Conservation (phyloP, 2,329 filamentous ascomycete genomes). For the Didymella pinodella region DNA sequence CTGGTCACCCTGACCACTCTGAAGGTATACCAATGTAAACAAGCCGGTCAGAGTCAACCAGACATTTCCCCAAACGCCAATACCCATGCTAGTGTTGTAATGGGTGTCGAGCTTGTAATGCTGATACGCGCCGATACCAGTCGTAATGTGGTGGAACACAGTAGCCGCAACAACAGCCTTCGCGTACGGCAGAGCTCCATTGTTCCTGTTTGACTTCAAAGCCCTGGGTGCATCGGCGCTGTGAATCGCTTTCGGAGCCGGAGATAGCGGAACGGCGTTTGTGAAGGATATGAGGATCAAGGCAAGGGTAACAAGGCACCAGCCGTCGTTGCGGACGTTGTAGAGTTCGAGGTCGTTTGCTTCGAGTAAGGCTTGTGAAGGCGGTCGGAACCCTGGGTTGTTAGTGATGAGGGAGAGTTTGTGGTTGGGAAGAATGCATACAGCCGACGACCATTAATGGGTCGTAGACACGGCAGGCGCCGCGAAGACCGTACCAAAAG, state of each 20-base stretch:
- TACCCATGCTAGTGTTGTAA: constrained; percentile 36
- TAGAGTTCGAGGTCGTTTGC: constrained; percentile 39
- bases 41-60: constrained; percentile 34
- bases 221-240: constrained; percentile 12
- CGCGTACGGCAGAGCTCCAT: constrained; percentile 27
- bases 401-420: constrained; percentile 4
- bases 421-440: constrained; percentile 5
- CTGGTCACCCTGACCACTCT: constrained; percentile 23
- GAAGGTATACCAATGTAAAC: constrained; percentile 24
- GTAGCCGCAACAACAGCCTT: constrained; percentile 35
- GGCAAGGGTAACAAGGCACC: constrained; percentile 39
- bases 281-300: constrained; percentile 35
- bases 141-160: constrained; percentile 35
- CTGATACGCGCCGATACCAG: constrained; percentile 35
- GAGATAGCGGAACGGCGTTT: constrained; percentile 29
- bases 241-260: constrained; percentile 11
- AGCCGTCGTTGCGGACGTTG: constrained; percentile 37
- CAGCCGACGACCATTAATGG: constrained; percentile 37
- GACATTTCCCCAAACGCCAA: constrained; percentile 39
- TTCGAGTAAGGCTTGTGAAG: constrained; percentile 31
- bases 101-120: constrained; percentile 37
- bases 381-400: constrained; percentile 34
- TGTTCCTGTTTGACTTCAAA: constrained; percentile 6
- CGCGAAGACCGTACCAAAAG: constrained; percentile 39
- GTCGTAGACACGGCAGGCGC: constrained; percentile 36